Conservation (phyloP, 345 rosid species). For the Abelmoschus esculentus region DNA sequence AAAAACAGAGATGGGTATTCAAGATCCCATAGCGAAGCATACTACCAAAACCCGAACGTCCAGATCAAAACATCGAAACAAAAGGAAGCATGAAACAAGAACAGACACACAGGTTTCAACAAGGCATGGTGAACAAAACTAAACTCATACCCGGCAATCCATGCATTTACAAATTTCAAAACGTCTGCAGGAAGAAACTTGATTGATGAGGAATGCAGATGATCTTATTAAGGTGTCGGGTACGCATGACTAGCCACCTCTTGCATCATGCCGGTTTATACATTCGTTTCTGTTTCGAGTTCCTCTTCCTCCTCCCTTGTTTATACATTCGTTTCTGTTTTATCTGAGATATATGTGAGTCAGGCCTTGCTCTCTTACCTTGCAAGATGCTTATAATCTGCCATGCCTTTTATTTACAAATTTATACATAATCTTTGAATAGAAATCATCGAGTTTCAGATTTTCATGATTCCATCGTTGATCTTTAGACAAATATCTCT, state of each 20-base stretch:
- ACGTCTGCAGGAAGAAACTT: constrained; percentile 9
- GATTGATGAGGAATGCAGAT: constrained; percentile 9
- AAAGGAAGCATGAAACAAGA: constrained; percentile 62
- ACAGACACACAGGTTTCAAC: constrained; percentile 32
- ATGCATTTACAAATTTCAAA: constrained; percentile 14
- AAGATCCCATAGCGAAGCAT: constrained; percentile 47
- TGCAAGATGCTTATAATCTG: constrained; percentile 20
- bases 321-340: constrained; percentile 10
- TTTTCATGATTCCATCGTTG: too few relatives aligned
- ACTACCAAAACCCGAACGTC: constrained; percentile 40
- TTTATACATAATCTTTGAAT: constrained; percentile 30
- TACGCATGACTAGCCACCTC: constrained; percentile 16
- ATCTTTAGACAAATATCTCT: too few relatives aligned
- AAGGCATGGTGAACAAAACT: constrained; percentile 31
- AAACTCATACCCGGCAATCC: constrained; percentile 12
- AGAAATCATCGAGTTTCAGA: constrained; percentile 21
- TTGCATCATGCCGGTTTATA: constrained; percentile 17
- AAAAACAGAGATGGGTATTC: constrained; percentile 25
- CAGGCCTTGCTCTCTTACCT: constrained; percentile 16
- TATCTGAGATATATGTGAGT: constrained; percentile 11
- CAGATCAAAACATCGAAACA: constrained; percentile 57
- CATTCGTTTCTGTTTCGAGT: constrained; percentile 13
- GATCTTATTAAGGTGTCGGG: constrained; percentile 12
- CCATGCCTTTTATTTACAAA: constrained; percentile 17
- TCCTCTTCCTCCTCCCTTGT: constrained; percentile 4